These are phyloP conservation scores for Vigna angularis DNA, from an alignment of 306 rosid genomes.

Conservation along the genomic window DNA sequence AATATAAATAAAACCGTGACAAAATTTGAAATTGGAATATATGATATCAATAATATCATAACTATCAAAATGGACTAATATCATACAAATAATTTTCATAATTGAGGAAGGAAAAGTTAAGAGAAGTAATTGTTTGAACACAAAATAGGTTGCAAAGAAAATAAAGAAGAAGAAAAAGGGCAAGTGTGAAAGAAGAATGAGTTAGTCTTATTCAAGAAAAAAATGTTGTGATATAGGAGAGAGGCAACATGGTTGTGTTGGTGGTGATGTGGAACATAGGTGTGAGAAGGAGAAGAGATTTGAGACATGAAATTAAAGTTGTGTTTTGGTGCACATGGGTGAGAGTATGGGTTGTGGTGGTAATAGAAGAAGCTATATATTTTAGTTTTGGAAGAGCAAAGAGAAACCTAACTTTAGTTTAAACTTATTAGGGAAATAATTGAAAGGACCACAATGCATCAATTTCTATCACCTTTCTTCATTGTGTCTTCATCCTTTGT, in stretches of 20 bases:
- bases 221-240: slow-evolving; percentile 12
- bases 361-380: not conserved
- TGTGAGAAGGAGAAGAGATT: not conserved
- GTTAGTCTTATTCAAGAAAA: slow-evolving; percentile 33
- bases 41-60: no score
- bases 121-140: no score
- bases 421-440: slow-evolving; percentile 43
- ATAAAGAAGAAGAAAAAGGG: not conserved
- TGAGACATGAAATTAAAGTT: not conserved
- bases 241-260: not conserved
- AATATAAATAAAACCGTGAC: fast-evolving
- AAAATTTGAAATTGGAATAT: no score
- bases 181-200: slow-evolving; percentile 18
- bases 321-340: slow-evolving; percentile 37
- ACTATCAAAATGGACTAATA: no score
- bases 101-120: no score
- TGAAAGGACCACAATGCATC: slow-evolving; percentile 54
- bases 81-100: no score
- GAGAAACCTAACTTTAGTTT: slow-evolving; percentile 27
- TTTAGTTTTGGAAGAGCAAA: slow-evolving; percentile 16
- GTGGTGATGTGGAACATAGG: not conserved
- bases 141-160: no score
- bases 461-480: slow-evolving; percentile 47
- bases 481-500: slow-evolving; percentile 18
- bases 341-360: slow-evolving; percentile 27